phyloP scores from a whole-genome alignment of 192 early-diverging fungal species.

The Coemansia sp. region DNA sequence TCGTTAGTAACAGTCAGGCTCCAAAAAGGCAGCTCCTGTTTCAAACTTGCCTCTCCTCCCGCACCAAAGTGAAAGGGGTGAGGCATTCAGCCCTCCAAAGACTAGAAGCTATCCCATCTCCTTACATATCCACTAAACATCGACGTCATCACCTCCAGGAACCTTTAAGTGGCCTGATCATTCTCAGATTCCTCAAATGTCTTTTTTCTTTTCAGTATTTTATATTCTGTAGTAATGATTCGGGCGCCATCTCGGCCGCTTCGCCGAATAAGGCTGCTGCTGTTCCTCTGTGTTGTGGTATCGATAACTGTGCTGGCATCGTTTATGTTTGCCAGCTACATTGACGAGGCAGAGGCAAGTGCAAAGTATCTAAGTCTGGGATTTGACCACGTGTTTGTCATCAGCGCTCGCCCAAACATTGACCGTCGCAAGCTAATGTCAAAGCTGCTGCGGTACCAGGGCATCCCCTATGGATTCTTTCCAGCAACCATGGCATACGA shows the following conservation, averaged over 20 bases:
- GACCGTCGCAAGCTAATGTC: slow-evolving; percentile 18
- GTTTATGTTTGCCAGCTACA: slow-evolving; percentile 43
- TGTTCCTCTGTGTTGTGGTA: slow-evolving; percentile 13
- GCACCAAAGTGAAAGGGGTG: neutral
- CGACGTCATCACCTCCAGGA: too few relatives aligned
- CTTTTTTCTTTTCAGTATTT: too few relatives aligned
- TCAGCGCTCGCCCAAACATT: slow-evolving; percentile 11
- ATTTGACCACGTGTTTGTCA: slow-evolving; percentile 28
- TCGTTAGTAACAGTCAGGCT: too few relatives aligned
- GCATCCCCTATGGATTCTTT: slow-evolving; percentile 28
- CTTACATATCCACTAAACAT: too few relatives aligned
- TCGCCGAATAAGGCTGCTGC: slow-evolving; percentile 13
- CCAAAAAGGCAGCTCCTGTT: too few relatives aligned
- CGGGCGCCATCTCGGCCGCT: slow-evolving; percentile 13
- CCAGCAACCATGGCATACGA: slow-evolving; percentile 17
- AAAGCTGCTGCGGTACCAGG: slow-evolving; percentile 22
- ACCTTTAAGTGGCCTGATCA: too few relatives aligned
- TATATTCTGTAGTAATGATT: slow-evolving; percentile 9
- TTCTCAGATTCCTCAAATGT: too few relatives aligned
- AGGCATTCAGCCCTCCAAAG: neutral
- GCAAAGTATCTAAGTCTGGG: slow-evolving; percentile 26
- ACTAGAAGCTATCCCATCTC: too few relatives aligned
- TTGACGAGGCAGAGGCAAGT: slow-evolving; percentile 8
- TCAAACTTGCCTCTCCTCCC: too few relatives aligned
- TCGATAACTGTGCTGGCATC: slow-evolving; percentile 7